Percentiles rank a stretch among this genome's conserved stretches.
Evolutionary conservation across 192 early-diverging fungal species (phyloP).

Genomic region (Gonapodya prolifera): DNA sequence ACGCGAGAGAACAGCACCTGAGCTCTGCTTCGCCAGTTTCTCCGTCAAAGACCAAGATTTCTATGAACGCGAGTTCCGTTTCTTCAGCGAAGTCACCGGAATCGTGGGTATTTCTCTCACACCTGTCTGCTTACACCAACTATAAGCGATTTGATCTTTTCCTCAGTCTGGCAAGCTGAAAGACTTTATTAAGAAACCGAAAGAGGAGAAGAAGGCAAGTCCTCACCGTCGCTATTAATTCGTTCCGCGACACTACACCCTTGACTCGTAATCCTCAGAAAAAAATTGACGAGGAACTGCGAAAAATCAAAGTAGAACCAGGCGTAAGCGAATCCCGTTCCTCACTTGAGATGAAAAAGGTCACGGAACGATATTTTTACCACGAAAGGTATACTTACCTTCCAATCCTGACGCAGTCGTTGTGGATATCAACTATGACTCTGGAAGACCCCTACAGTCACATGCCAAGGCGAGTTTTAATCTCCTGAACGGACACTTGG

Average conservation of each 20-base stretch:
- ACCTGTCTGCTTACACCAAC: too few species aligned
- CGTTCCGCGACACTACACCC: too few species aligned
- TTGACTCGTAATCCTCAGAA: constrained; percentile 28
- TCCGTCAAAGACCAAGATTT: constrained; percentile 79
- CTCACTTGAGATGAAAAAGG: too few species aligned
- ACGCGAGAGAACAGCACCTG: too few species aligned
- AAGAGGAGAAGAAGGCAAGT: constrained; percentile 84
- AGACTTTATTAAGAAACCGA: constrained; percentile 75
- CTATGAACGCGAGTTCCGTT: constrained; percentile 91
- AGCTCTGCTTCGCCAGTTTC: too few species aligned
- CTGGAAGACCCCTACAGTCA: constrained; percentile 86
- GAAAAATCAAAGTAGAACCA: constrained; percentile 83
- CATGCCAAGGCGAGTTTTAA: constrained; percentile 69
- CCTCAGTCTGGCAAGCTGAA: constrained; percentile 97
- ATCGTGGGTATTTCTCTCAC: too few species aligned
- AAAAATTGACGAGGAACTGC: constrained; percentile 97
- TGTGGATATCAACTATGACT: constrained; percentile 86
- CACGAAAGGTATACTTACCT: constrained; percentile 90
- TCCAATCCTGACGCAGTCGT: constrained; percentile 93
- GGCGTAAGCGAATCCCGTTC: too few species aligned
- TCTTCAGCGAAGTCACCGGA: constrained; percentile 89
- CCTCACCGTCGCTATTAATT: too few species aligned
- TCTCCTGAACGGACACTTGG: not conserved
- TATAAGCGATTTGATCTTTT: too few species aligned
- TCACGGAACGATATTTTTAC: too few species aligned